These are phyloP conservation scores for Hymenochaete sp. DNA, from an alignment of 1,284 basidiomycete species.

Conservation along the genomic window DNA sequence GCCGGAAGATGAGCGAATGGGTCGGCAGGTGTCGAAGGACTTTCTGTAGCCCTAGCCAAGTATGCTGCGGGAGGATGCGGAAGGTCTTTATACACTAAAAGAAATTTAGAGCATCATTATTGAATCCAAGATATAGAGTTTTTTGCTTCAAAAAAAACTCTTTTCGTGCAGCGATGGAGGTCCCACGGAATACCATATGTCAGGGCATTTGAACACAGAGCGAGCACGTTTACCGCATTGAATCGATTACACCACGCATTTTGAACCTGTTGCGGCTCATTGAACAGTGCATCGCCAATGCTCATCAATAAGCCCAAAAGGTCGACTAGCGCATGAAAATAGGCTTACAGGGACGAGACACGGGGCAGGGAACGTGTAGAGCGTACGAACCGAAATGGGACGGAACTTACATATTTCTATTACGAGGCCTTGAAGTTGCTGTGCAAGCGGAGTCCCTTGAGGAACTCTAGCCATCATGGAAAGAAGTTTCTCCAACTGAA, in stretches of 20 bases:
- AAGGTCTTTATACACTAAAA: conserved; percentile 53
- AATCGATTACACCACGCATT: not conserved
- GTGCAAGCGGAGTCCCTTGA: conserved; percentile 28
- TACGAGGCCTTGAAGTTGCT: conserved; percentile 36
- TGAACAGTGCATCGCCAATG: not conserved
- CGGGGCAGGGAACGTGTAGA: not conserved
- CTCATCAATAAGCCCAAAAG: not conserved
- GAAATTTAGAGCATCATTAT: not conserved
- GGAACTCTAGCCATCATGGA: conserved; percentile 44
- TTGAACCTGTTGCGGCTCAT: not conserved
- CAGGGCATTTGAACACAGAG: no score
- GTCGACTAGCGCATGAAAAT: not conserved
- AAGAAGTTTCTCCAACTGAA: conserved; percentile 47
- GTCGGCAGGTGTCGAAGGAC: conserved; percentile 3
- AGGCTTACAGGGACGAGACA: not conserved
- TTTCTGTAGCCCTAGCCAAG: conserved; percentile 26
- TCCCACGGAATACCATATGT: no score
- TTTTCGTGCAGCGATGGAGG: no score
- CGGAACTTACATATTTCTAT: conserved; percentile 41
- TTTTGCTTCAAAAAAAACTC: not conserved
- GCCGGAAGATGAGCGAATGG: conserved; percentile 1
- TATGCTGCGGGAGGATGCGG: conserved; percentile 57
- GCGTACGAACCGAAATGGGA: conserved; percentile 13
- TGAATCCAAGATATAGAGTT: not conserved
- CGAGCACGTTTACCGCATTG: not conserved